A percentile compares a stretch with the other conserved stretches of the same genome.
Conservation (phyloP, 2,329 filamentous ascomycete species). For the Fusarium denticulatum region DNA sequence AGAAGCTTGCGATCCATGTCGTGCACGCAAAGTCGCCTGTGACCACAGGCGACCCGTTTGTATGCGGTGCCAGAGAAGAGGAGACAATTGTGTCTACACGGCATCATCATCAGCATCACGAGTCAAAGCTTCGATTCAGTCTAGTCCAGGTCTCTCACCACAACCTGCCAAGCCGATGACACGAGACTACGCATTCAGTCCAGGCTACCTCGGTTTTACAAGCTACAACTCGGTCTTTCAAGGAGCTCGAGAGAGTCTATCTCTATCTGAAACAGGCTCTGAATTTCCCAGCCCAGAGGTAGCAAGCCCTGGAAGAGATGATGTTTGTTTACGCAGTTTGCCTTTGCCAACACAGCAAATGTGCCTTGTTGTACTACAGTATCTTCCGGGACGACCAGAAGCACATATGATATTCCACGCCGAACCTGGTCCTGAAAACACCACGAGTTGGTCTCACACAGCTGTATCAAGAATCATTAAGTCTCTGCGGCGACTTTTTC, state of each 20-base stretch:
- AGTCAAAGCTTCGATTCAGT: constrained; percentile 8
- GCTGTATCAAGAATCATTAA: constrained; percentile 46
- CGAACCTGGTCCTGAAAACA: constrained; percentile 8
- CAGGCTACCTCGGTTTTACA: constrained; percentile 57
- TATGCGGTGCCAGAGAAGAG: constrained; percentile 44
- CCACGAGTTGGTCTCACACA: constrained; percentile 47
- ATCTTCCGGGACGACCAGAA: constrained; percentile 21
- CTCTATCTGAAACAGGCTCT: constrained; percentile 39
- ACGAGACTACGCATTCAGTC: constrained; percentile 27
- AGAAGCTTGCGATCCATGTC: constrained; percentile 29
- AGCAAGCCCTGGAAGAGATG: neutral
- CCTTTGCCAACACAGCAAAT: constrained; percentile 32
- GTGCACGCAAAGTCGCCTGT: constrained; percentile 28
- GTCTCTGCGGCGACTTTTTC: constrained; percentile 49
- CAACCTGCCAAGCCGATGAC: constrained; percentile 8
- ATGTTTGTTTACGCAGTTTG: constrained; percentile 28
- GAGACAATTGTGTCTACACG: constrained; percentile 52
- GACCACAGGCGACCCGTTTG: constrained; percentile 21
- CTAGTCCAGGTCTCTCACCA: neutral
- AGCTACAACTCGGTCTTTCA: constrained; percentile 55
- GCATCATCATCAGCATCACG: neutral
- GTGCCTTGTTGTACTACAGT: constrained; percentile 24
- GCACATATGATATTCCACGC: constrained; percentile 24
- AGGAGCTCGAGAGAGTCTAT: constrained; percentile 53
- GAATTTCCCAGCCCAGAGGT: neutral